These are phyloP conservation scores for Beauveria asiatica DNA, from an alignment of 2,329 filamentous ascomycete genomes.

Conservation along the genomic window DNA sequence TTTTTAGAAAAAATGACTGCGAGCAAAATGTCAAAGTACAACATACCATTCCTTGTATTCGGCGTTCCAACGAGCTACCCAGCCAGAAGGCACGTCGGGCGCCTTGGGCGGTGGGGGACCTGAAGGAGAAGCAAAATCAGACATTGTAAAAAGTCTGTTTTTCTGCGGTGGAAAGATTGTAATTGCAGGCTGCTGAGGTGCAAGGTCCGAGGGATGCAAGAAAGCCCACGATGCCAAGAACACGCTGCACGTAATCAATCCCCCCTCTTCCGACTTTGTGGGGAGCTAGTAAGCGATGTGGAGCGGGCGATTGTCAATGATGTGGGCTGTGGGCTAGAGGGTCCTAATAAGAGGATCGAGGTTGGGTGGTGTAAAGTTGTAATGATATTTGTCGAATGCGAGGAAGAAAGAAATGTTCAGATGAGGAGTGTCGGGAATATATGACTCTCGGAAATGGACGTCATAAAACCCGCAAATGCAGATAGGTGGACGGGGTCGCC, in stretches of 20 bases:
- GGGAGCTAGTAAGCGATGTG: slow-evolving; percentile 3
- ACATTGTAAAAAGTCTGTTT: slow-evolving; percentile 29
- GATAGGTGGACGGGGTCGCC: too few species aligned
- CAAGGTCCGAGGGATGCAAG: background rate
- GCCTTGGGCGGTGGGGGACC: slow-evolving; percentile 51
- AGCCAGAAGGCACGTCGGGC: slow-evolving; percentile 59
- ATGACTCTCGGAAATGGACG: too few species aligned
- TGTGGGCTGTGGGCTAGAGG: background rate
- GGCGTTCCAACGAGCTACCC: slow-evolving; percentile 77
- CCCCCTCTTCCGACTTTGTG: background rate
- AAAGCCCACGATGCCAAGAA: background rate
- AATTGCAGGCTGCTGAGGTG: background rate
- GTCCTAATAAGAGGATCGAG: too few species aligned
- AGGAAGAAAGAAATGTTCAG: too few species aligned
- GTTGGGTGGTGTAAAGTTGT: background rate
- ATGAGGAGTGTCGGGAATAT: too few species aligned
- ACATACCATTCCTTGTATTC: slow-evolving; percentile 77
- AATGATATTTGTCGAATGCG: too few species aligned
- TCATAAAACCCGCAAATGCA: too few species aligned
- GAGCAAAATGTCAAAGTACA: slow-evolving; percentile 13
- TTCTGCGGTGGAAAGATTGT: background rate
- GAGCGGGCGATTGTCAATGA: background rate
- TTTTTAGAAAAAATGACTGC: too few species aligned
- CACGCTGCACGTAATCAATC: slow-evolving; percentile 1
- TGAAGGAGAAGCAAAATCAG: slow-evolving; percentile 43